Evolutionary conservation across 805 yeast species (phyloP).

Genomic region (Candida sakaeoensis): DNA sequence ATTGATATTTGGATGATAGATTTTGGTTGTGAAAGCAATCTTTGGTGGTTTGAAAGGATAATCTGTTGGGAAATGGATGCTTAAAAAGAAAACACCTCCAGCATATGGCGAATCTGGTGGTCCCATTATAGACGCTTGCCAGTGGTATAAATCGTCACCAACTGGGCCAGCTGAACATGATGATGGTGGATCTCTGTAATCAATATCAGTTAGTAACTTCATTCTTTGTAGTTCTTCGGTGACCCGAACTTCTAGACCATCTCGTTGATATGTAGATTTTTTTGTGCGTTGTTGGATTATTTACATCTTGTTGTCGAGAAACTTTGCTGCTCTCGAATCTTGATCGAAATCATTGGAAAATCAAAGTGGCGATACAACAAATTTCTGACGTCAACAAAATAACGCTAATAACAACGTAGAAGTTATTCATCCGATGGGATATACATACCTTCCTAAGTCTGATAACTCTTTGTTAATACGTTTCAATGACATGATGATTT

Average conservation of each 20-base stretch:
- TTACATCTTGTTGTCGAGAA: too few relatives aligned
- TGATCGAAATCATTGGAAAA: neutral
- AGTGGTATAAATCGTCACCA: constrained; percentile 95
- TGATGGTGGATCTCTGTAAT: constrained; percentile 89
- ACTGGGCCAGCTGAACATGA: constrained; percentile 99
- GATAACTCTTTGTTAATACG: constrained; percentile 94
- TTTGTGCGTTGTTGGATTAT: neutral
- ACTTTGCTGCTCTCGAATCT: neutral
- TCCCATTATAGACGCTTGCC: constrained; percentile 99
- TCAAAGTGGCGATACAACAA: neutral
- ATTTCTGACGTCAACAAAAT: neutral
- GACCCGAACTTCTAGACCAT: constrained; percentile 3
- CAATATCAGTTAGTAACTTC: constrained; percentile 1
- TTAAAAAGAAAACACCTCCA: constrained; percentile 93
- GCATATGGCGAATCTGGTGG: constrained; percentile 89
- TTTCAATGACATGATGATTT: constrained; percentile 72
- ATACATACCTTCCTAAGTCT: constrained; percentile 92
- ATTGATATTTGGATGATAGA: constrained; percentile 96
- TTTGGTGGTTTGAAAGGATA: constrained; percentile 99
- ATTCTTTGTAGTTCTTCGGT: too few relatives aligned
- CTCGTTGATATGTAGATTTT: constrained; percentile 1
- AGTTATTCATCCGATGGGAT: too few relatives aligned
- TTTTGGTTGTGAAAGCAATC: constrained; percentile 81
- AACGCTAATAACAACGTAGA: too few relatives aligned
- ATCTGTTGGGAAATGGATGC: constrained; percentile 98